Conservation (phyloP, 371 early-diverging fungal genomes). For the Actinomucor elegans region DNA sequence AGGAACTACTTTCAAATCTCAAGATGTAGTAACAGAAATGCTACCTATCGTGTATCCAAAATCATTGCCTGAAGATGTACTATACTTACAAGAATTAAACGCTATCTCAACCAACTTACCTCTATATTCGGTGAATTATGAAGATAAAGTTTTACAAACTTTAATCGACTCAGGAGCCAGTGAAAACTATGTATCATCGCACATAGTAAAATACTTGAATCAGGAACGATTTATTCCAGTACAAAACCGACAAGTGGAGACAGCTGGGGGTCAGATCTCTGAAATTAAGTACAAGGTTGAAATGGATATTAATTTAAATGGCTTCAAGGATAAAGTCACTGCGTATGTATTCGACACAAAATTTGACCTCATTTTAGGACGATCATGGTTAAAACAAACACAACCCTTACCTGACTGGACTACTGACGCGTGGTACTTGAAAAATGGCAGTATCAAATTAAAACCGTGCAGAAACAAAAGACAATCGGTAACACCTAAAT, state of each 20-base stretch:
- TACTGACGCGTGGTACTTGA: too few species aligned
- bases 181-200: constrained; percentile 6
- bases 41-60: background rate
- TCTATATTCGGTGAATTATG: background rate
- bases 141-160: background rate
- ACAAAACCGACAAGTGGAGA: background rate
- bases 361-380: constrained; percentile 11
- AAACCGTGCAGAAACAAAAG: too few species aligned
- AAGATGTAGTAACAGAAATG: background rate
- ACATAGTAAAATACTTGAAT: background rate
- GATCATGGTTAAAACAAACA: constrained; percentile 8
- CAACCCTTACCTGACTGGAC: constrained; percentile 7
- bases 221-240: background rate
- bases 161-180: constrained; percentile 10
- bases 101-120: background rate
- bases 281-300: background rate
- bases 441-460: too few species aligned
- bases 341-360: constrained; percentile 11
- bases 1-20: background rate
- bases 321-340: background rate
- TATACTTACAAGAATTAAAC: background rate
- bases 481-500: background rate
- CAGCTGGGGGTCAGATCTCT: background rate
- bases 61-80: background rate
- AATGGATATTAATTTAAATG: background rate